These are phyloP conservation scores for Colletotrichum limetticola DNA, from an alignment of 2,329 filamentous ascomycete species.

Conservation along the genomic window DNA sequence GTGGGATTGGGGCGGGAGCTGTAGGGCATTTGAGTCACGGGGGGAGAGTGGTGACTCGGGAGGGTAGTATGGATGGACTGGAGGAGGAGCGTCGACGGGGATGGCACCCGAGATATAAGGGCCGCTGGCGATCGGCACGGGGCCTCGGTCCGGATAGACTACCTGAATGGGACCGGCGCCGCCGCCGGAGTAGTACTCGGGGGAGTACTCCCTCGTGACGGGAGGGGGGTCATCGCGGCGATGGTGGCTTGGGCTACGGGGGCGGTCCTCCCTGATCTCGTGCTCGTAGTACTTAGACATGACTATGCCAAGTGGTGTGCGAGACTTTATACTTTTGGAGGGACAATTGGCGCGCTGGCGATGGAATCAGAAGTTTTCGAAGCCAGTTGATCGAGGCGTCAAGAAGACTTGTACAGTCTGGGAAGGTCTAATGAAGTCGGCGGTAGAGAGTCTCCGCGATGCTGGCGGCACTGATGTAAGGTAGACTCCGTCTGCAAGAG, in stretches of 20 bases:
- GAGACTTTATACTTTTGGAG: neutral
- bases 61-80: slow-evolving; percentile 10
- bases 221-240: slow-evolving; percentile 39
- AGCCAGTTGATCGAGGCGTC: neutral
- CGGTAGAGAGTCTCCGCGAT: neutral
- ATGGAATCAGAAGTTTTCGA: neutral
- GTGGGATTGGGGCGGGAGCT: slow-evolving; percentile 3
- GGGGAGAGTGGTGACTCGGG: slow-evolving; percentile 12
- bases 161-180: slow-evolving; percentile 28
- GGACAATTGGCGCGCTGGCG: neutral
- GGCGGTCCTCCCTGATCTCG: slow-evolving; percentile 43
- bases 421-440: neutral
- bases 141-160: slow-evolving; percentile 12
- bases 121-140: neutral
- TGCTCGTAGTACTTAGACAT: slow-evolving; percentile 43
- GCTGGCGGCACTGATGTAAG: neutral
- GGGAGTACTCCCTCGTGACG: slow-evolving; percentile 39
- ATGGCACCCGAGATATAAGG: slow-evolving; percentile 28
- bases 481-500: neutral
- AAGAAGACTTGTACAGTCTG: neutral
- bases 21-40: slow-evolving; percentile 12
- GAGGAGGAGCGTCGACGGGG: neutral
- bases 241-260: slow-evolving; percentile 36
- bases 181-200: slow-evolving; percentile 46
- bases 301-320: neutral